phyloP scores from a whole-genome alignment of 2,329 filamentous ascomycete species.

The Eutypella sp. region DNA sequence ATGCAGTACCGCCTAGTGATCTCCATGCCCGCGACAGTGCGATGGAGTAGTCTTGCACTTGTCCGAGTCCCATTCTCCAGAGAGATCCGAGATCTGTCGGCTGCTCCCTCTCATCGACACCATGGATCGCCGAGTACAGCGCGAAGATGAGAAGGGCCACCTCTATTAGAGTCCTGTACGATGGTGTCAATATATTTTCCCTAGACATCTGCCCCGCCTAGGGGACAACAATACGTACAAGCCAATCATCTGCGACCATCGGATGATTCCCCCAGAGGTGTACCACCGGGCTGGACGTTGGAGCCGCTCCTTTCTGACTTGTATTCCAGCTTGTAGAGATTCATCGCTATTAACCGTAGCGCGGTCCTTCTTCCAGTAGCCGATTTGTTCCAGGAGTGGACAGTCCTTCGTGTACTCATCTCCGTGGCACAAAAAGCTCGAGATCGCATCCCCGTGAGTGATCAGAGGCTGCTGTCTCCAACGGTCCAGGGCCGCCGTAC shows the following conservation, averaged over 20 bases:
- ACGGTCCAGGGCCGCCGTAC: not conserved
- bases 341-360: not conserved
- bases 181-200: not conserved
- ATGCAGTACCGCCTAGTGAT: not conserved
- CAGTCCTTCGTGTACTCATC: not conserved
- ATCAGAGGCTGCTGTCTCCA: not conserved
- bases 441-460: not conserved
- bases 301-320: not conserved
- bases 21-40: not conserved
- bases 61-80: not conserved
- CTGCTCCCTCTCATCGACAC: not conserved
- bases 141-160: not conserved
- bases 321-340: not conserved
- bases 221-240: not conserved
- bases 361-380: not conserved
- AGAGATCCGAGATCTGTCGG: not conserved
- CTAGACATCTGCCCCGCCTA: no score
- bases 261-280: not conserved
- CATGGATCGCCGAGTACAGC: not conserved
- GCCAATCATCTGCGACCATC: not conserved
- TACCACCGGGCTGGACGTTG: no score
- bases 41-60: not conserved
- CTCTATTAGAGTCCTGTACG: not conserved
- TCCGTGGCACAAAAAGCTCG: not conserved
- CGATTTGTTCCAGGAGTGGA: not conserved